Evolutionary conservation across 495 filamentous ascomycete genomes (phyloP), one percentile per base, ranked within the genome.

Genomic region (Podospora comata): DNA sequence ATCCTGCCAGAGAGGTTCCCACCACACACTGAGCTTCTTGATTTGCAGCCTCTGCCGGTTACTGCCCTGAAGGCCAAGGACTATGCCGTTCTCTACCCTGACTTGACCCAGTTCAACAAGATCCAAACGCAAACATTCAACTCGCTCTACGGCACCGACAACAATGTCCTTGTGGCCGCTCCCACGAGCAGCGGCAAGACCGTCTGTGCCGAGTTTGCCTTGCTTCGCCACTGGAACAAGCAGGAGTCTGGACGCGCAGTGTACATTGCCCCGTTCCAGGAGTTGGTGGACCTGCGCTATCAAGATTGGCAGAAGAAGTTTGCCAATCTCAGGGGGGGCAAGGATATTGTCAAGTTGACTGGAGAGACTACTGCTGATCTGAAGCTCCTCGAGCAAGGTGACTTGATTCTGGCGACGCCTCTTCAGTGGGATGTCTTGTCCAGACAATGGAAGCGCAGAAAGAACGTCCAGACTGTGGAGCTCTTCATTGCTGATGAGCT

Each of bases 101-200:
- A 91, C 48, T 96, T 91, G 89, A 85, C 90, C 55, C 87, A 89
- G 59, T 99, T 98, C 85, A 98, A 98, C 82, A 97, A 96, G 81
- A 88, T 98, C 20, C 96, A 99, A 74, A 97, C 94, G 3, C 95
- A 99, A 74, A 92, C 93, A 0, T 98, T 97, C 82, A 96, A 97
- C 78, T 90, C 92, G 0, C 85, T 99, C 2, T 97, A 90, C 75
- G 88, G 89, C 34, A 89, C 92, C 0, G 91, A 98, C 75, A 93
- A 97, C 71, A 97, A 94, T 70, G 93, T 97, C 53, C 92, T 98
- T 71, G 79, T 99, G 66, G 94, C 92, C 15, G 88, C 94, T 39
- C 91, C 95, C 2, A 92, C 93, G 1, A 94, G 95, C 20, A 97
- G 91, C 73, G 95, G 95, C 57, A 99, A 99, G 83, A 97, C 96